A percentile compares a stretch with the other conserved stretches of the same genome.
Evolutionary conservation across 2,329 filamentous ascomycete genomes (phyloP).

Genomic region (Herpotrichia juniperi): DNA sequence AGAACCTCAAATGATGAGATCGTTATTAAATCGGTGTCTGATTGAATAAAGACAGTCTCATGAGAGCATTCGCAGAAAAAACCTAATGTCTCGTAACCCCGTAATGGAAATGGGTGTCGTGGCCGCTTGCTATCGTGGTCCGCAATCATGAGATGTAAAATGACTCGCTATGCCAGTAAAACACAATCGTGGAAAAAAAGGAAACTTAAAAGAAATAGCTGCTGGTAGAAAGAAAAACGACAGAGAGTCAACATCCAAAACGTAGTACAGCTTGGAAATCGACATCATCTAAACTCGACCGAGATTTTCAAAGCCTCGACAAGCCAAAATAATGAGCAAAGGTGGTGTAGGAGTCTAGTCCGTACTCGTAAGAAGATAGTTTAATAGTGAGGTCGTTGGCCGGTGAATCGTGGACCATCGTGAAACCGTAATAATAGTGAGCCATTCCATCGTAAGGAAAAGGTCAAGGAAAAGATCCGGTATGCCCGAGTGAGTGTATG

Average conservation of each 20-base stretch:
- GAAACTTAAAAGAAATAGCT: too few relatives aligned
- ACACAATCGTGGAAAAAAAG: slow-evolving; percentile 41
- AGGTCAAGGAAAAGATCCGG: slow-evolving; percentile 28
- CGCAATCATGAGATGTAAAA: slow-evolving; percentile 17
- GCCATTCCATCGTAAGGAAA: slow-evolving; percentile 29
- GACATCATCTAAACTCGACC: background rate
- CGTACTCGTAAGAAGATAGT: slow-evolving; percentile 17
- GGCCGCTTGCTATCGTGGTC: slow-evolving; percentile 3
- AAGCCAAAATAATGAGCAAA: slow-evolving; percentile 4
- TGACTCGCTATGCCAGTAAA: slow-evolving; percentile 46
- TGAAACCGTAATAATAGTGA: slow-evolving; percentile 29
- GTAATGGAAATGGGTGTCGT: background rate
- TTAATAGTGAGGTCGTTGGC: slow-evolving; percentile 24
- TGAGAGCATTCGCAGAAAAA: background rate
- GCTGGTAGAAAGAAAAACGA: slow-evolving; percentile 10
- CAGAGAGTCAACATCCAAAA: slow-evolving; percentile 13
- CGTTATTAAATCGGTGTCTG: background rate
- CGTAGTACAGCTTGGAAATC: slow-evolving; percentile 6
- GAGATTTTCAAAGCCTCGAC: slow-evolving; percentile 2
- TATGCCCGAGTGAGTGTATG: slow-evolving; percentile 32
- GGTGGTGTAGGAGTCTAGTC: slow-evolving; percentile 8
- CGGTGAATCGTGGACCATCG: slow-evolving; percentile 31
- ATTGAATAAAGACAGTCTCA: slow-evolving; percentile 2
- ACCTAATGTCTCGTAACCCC: background rate
- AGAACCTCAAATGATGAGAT: background rate